phyloP scores from a whole-genome alignment of 257 asterid genomes.

The Solanum commersonii region DNA sequence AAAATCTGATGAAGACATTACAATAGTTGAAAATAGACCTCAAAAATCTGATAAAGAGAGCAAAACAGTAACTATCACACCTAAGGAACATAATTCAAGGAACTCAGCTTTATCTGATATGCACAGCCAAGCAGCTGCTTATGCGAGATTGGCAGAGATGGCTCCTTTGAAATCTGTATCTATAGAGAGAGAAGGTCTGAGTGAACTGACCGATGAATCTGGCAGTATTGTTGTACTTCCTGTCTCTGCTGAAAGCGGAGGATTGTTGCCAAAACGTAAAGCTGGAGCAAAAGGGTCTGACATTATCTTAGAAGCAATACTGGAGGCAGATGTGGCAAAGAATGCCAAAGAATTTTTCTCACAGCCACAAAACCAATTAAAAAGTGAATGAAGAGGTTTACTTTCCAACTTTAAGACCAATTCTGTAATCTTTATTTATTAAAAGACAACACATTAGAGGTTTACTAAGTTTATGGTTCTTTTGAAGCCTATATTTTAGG shows the following conservation, averaged over 20 bases:
- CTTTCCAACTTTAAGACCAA: neutral
- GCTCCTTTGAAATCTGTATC: constrained; percentile 21
- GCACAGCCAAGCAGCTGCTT: constrained; percentile 61
- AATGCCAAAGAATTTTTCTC: constrained; percentile 55
- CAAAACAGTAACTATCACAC: constrained; percentile 9
- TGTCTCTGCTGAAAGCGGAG: constrained; percentile 82
- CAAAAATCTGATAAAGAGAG: constrained; percentile 23
- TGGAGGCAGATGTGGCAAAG: constrained; percentile 86
- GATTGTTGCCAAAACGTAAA: constrained; percentile 55
- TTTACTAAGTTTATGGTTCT: neutral
- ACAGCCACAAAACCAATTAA: constrained; percentile 37
- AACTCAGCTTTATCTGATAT: constrained; percentile 27
- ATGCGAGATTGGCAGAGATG: constrained; percentile 50
- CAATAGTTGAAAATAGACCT: constrained; percentile 19
- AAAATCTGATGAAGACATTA: constrained; percentile 17
- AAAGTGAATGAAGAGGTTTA: constrained; percentile 21
- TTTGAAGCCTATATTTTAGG: neutral
- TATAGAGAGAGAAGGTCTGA: constrained; percentile 39
- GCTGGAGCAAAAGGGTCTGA: constrained; percentile 66
- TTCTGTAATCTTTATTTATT: neutral
- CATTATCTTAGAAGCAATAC: constrained; percentile 67
- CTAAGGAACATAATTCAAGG: constrained; percentile 42
- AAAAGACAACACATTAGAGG: neutral
- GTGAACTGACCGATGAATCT: constrained; percentile 69
- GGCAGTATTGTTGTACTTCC: constrained; percentile 69